Conservation (phyloP, 176 grass and related monocot species). For the Oryza brachyantha region DNA sequence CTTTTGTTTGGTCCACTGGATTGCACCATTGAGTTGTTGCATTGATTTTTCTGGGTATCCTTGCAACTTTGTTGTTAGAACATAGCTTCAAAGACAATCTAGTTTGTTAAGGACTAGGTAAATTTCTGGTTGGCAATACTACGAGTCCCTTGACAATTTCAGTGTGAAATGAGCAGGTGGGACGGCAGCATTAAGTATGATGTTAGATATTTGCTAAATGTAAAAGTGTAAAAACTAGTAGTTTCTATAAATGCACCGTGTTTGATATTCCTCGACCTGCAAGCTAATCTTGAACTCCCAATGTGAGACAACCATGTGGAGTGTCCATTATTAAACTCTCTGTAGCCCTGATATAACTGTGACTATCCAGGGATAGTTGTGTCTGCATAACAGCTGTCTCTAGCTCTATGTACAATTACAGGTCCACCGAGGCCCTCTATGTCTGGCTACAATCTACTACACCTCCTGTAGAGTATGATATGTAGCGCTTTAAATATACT, state of each 20-base stretch:
- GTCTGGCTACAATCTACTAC: not conserved
- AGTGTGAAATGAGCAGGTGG: not conserved
- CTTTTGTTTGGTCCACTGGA: not conserved
- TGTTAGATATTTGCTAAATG: constrained; percentile 3
- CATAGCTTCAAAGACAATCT: not conserved
- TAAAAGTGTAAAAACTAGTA: not conserved
- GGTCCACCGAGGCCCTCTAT: not conserved
- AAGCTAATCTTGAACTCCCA: not conserved
- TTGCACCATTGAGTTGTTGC: not conserved
- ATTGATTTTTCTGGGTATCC: not conserved
- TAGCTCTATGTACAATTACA: not conserved
- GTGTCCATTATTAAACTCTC: too few relatives aligned
- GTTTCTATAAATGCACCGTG: not conserved
- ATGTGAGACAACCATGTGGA: not conserved
- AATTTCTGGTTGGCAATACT: not conserved
- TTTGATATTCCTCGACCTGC: not conserved
- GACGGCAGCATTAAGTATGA: not conserved
- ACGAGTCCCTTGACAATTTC: not conserved
- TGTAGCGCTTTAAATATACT: not conserved
- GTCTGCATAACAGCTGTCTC: not conserved
- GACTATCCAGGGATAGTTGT: not conserved
- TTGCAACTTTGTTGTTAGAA: not conserved
- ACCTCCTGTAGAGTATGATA: not conserved
- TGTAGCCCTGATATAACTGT: not conserved
- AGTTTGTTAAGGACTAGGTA: not conserved